Evolutionary conservation across 2,329 filamentous ascomycete genomes (phyloP), one percentile per base, ranked within the genome.

Genomic region (Pseudogymnoascus sp.): DNA sequence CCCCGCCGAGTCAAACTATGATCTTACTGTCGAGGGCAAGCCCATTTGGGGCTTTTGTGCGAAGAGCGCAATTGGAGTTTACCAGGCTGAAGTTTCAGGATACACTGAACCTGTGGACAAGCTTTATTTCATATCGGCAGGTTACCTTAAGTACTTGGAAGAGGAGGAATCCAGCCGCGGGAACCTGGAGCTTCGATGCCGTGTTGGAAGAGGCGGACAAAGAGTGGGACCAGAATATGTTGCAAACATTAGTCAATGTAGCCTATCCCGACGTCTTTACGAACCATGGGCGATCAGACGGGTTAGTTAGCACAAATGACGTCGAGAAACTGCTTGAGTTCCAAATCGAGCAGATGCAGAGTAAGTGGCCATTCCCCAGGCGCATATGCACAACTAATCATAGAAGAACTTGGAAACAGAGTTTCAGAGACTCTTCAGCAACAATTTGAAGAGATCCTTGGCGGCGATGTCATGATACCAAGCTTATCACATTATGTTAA

Each of bases 341-440:
- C 69, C 93, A 96, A 71, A 87, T 97, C 38, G 87, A 90, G 67
- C 87, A 91, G 73, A 86, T 97, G 77, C 93, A 97, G 73, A 90
- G 89, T 88, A 76, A 71, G 79, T 75, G n/a, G 62, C 15, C 13
- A 10, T 28, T 35, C 10, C 4, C 19, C 5, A 13, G 28, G 2
- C n/a, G 26, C 13, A 61, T 26, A 61, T 61, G 35, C 33, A 31
- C 15, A 15, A 1, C 38, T 44, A 42, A 61, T 61, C 33, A 15
- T 61, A 23, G 2, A 63, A 91, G 88, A 86, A 73, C 84, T 89
- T 68, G 93, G 93, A 9, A 88, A 84, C 65, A 83, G 93, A 69
- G 84, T 97, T 42, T 89, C 93, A 0, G 77, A 86, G 15, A 85
- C 87, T 62, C 86, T 96, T 74, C 87, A 85, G 63, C 77, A 80